Base-by-base conservation (phyloP, 208 protist genomes). In the Trypanosoma rangeli region DNA sequence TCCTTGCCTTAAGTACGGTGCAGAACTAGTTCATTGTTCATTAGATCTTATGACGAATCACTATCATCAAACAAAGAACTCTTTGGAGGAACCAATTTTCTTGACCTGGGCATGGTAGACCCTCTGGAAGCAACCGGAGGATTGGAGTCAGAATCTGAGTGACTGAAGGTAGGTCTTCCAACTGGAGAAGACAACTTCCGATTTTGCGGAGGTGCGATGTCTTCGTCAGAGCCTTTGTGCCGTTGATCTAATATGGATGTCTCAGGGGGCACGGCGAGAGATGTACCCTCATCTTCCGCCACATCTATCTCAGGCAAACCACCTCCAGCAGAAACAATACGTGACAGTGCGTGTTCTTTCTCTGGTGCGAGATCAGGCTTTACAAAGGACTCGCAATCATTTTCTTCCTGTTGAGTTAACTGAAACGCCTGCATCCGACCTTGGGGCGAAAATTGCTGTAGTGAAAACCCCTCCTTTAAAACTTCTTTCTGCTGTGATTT, bases 31-130 rank as follows among this genome's bases (percentile, higher is more conserved):
- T 55, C 29, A 42, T 50, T 52, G 20, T 62, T 37, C n/a, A n/a
- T n/a, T n/a, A n/a, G 35, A 16, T n/a, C 16, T n/a, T 59, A 31
- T 9, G 64, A 68, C n/a, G 64, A 68, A 59, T 68, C 64, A 49
- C 64, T 68, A 12, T 68, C 64, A 28, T 60, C 53, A 60, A 68
- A 68, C 16, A 68, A 59, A 29, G 52, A 60, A 5, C 48, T 68
- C 35, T 50, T 68, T n/a, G 26, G 48, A 28, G 64, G 52, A 49
- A 0, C 53, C 31, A n/a, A 15, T 29, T 22, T 60, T 12, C 0
- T 49, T 28, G n/a, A 18, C 1, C 18, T 28, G 8, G 7, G 37
- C 37, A 42, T 42, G 4, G 37, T 10, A 42, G 37, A 4, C 37
- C 10, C 37, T 10, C 3, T 49, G 0, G 1, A 8, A 26, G 5